Conservation (phyloP, 176 grass and related monocot species). For the Rhynchospora tenuis region DNA sequence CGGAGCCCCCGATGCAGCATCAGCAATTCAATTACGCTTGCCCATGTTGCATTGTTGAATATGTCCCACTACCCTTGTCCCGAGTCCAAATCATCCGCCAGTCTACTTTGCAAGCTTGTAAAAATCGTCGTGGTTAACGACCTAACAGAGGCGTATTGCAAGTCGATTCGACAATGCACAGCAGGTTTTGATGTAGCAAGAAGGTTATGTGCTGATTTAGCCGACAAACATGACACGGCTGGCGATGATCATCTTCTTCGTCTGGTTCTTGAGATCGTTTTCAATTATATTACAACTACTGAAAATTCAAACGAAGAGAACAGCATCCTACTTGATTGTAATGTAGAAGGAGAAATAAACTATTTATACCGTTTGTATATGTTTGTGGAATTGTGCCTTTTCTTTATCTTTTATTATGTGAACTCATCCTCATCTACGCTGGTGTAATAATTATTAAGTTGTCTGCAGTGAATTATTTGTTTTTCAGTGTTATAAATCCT, state of each 20-base stretch:
- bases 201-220: background rate
- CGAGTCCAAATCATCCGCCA: background rate
- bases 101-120: background rate
- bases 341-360: background rate
- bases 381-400: no score
- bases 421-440: no score
- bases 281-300: background rate
- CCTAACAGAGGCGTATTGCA: background rate
- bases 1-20: no score
- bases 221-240: no score
- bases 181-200: background rate
- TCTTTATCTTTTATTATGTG: no score
- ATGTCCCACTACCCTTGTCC: no score
- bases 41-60: no score
- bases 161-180: background rate
- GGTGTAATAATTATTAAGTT: no score
- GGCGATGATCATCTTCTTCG: background rate
- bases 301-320: background rate
- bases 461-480: no score
- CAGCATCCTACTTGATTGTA: background rate
- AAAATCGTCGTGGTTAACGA: background rate
- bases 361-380: no score
- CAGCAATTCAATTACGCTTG: no score
- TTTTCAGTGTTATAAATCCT: no score
- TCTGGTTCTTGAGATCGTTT: background rate